Evolutionary conservation across 2,329 filamentous ascomycete species (phyloP).

Genomic region (Penicillium concentricum): DNA sequence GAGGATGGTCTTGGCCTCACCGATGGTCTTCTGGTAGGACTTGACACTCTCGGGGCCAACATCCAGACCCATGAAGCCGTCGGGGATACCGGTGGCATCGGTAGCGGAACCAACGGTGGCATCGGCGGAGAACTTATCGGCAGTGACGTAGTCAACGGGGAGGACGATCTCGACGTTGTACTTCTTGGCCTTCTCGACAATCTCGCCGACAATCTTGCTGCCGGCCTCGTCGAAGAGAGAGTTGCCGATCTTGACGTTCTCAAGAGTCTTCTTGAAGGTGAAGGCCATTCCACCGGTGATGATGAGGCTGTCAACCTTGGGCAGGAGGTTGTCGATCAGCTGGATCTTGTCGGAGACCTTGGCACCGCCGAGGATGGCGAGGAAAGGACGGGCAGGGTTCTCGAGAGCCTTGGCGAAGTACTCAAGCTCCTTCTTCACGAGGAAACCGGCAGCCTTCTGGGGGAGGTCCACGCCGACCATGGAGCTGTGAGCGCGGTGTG

Average conservation of each 20-base stretch:
- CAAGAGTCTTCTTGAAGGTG: slow-evolving; percentile 99
- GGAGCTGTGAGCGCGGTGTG: slow-evolving; percentile 96
- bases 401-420: slow-evolving; percentile 98
- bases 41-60: slow-evolving; percentile 85
- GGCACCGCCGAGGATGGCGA: slow-evolving; percentile 95
- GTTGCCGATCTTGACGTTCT: slow-evolving; percentile 84
- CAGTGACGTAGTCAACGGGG: slow-evolving; percentile 92
- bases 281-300: slow-evolving; percentile 99
- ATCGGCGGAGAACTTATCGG: slow-evolving; percentile 88
- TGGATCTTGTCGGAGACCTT: slow-evolving; percentile 99
- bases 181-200: slow-evolving; percentile 94
- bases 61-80: slow-evolving; percentile 98
- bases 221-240: slow-evolving; percentile 92
- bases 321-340: slow-evolving; percentile 96
- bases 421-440: slow-evolving; percentile 99
- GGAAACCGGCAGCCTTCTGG: slow-evolving; percentile 95
- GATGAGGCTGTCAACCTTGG: slow-evolving; percentile 95
- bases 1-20: slow-evolving; percentile 88
- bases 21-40: slow-evolving; percentile 84
- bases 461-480: slow-evolving; percentile 97
- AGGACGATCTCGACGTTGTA: slow-evolving; percentile 94
- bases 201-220: slow-evolving; percentile 80
- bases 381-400: slow-evolving; percentile 89
- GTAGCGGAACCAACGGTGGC: slow-evolving; percentile 78
- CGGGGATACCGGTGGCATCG: slow-evolving; percentile 84